Base-by-base conservation (phyloP, 768 basidiomycete genomes). In the Sarcomyxa edulis region DNA sequence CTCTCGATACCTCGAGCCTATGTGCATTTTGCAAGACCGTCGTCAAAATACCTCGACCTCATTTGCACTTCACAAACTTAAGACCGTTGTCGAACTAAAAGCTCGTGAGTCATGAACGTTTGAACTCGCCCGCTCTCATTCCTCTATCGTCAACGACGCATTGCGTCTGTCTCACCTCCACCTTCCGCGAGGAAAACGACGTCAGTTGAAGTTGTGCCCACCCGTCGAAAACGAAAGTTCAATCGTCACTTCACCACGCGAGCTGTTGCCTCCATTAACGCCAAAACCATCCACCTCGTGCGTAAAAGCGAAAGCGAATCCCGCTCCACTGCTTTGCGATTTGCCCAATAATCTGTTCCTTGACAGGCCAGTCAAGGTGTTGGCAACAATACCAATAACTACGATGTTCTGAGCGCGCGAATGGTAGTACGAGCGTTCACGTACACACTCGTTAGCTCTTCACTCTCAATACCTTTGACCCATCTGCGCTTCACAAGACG, bases 331-430 rank as follows among this genome's bases (percentile, higher is more conserved):
- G 27, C 25, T 20, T n/a, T 11, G 8, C 24, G 37, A 39, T 31
- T 39, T 30, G 12, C 37, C 37, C 8, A 30, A 39, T 32, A 39
- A 39, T n/a, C 38, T 31, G 12, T 39, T 39, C 30, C 15, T 39
- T 14, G 38, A 39, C 9, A 16, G 29, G 5, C 14, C 15, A n/a
- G 38, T 20, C 4, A 31, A 27, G 16, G 15, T 25, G 22, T 11
- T 32, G 24, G 15, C 6, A 29, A 6, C 7, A 23, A 14, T 8
- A 32, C 32, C 32, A 32, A 39, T 11, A 29, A 15, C 11, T n/a
- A 39, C 28, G 37, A 39, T 18, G 7, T 25, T 15, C 6, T 10
- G 19, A 25, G n/a, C n/a, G 22, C 12, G 31, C 38, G 2, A 28
- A 20, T 14, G 37, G 23, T 28, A n/a, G n/a, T 10, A 18, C 18